Conservation (phyloP, 2,329 filamentous ascomycete genomes). For the Xylaria sp. region DNA sequence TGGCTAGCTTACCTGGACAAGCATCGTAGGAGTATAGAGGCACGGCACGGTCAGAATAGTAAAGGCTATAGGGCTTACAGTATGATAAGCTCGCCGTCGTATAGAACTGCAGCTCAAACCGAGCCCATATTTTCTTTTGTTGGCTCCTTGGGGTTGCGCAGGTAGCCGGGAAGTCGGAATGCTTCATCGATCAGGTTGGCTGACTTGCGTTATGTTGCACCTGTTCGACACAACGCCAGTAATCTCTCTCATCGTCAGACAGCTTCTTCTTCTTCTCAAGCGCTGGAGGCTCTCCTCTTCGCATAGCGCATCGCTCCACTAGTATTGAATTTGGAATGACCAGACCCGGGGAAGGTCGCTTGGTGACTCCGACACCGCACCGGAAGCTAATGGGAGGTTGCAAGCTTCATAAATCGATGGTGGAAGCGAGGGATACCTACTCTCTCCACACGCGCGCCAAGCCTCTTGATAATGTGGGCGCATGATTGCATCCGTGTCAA, state of each 20-base stretch:
- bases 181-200: constrained; percentile 18
- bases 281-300: constrained; percentile 10
- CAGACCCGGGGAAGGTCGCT: background rate
- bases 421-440: constrained; percentile 6
- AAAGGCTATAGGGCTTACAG: background rate
- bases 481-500: constrained; percentile 26
- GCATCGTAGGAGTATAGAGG: background rate
- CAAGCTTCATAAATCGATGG: constrained; percentile 7
- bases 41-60: background rate
- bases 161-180: constrained; percentile 11
- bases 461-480: constrained; percentile 23
- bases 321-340: constrained; percentile 14
- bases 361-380: constrained; percentile 19
- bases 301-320: constrained; percentile 6
- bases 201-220: constrained; percentile 25
- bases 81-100: constrained; percentile 20
- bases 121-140: constrained; percentile 22
- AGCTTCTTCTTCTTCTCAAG: constrained; percentile 3
- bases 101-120: background rate
- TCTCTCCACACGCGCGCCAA: constrained; percentile 28
- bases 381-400: constrained; percentile 4
- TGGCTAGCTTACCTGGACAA: background rate
- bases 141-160: constrained; percentile 15
- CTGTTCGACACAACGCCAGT: constrained; percentile 8
- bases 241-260: constrained; percentile 16